These are phyloP conservation scores for Fragaria vesca DNA, from an alignment of 306 rosid species.

Conservation along the genomic window DNA sequence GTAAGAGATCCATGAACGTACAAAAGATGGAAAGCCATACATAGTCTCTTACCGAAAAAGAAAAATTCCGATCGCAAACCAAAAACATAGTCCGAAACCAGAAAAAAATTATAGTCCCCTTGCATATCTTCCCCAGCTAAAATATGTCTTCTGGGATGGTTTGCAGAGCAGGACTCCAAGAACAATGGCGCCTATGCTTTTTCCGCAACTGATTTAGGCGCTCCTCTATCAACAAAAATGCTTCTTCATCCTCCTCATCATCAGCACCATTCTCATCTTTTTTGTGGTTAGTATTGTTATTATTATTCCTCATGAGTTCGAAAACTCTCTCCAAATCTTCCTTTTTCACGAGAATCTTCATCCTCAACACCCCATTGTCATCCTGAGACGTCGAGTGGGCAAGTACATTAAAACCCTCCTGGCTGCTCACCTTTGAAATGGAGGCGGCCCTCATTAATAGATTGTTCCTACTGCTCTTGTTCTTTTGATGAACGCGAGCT, in stretches of 20 bases:
- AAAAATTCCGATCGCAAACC: too few species aligned
- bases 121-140: neutral
- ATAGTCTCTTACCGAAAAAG: too few species aligned
- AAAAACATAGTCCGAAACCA: neutral
- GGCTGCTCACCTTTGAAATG: slow-evolving; percentile 16
- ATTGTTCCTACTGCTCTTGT: slow-evolving; percentile 14
- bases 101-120: too few species aligned
- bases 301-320: slow-evolving; percentile 21
- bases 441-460: slow-evolving; percentile 18
- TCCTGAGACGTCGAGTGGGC: slow-evolving; percentile 33
- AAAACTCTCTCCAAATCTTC: slow-evolving; percentile 44
- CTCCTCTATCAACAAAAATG: slow-evolving; percentile 32
- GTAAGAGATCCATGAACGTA: neutral
- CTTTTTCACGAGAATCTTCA: slow-evolving; percentile 53
- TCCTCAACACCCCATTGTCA: slow-evolving; percentile 43
- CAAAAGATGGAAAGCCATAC: too few species aligned
- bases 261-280: neutral
- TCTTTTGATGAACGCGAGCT: slow-evolving; percentile 19
- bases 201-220: slow-evolving; percentile 32
- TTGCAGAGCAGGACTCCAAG: slow-evolving; percentile 56
- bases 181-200: slow-evolving; percentile 28
- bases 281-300: neutral
- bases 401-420: slow-evolving; percentile 14
- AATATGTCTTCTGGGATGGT: slow-evolving; percentile 55
- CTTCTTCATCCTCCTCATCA: neutral